These are phyloP conservation scores for Alectoria sarmentosa DNA, from an alignment of 495 filamentous ascomycete genomes.

Conservation along the genomic window DNA sequence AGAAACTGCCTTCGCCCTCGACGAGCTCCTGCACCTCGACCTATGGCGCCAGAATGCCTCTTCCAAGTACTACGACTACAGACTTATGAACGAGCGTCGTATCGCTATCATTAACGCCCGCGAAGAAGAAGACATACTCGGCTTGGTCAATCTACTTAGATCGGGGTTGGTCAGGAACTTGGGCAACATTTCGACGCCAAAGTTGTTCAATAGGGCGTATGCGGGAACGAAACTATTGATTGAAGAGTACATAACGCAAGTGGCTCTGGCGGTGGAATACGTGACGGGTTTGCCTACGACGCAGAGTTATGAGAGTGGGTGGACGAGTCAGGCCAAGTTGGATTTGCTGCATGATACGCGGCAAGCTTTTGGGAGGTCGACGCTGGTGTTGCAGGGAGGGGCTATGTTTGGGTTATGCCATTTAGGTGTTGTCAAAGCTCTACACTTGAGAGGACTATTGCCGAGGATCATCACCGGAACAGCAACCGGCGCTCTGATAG, in stretches of 20 bases:
- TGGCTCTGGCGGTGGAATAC: slow-evolving; percentile 71
- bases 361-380: slow-evolving; percentile 82
- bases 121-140: slow-evolving; percentile 68
- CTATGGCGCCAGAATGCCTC: slow-evolving; percentile 81
- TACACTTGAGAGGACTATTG: slow-evolving; percentile 75
- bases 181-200: slow-evolving; percentile 81
- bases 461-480: slow-evolving; percentile 90
- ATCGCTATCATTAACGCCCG: slow-evolving; percentile 64
- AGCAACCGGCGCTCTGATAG: slow-evolving; percentile 84
- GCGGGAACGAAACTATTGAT: slow-evolving; percentile 86
- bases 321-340: slow-evolving; percentile 79
- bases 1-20: slow-evolving; percentile 68
- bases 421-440: slow-evolving; percentile 80
- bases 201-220: slow-evolving; percentile 78
- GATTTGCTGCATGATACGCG: slow-evolving; percentile 85
- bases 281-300: slow-evolving; percentile 64
- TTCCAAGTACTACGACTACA: slow-evolving; percentile 81
- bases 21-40: slow-evolving; percentile 69
- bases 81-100: slow-evolving; percentile 72
- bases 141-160: slow-evolving; percentile 70
- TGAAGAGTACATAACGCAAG: slow-evolving; percentile 82
- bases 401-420: slow-evolving; percentile 91
- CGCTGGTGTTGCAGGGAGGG: slow-evolving; percentile 82
- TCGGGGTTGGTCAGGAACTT: slow-evolving; percentile 86
- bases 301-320: slow-evolving; percentile 44